phyloP scores from a whole-genome alignment of 768 basidiomycete species.

The Leccinum aurantiacum region DNA sequence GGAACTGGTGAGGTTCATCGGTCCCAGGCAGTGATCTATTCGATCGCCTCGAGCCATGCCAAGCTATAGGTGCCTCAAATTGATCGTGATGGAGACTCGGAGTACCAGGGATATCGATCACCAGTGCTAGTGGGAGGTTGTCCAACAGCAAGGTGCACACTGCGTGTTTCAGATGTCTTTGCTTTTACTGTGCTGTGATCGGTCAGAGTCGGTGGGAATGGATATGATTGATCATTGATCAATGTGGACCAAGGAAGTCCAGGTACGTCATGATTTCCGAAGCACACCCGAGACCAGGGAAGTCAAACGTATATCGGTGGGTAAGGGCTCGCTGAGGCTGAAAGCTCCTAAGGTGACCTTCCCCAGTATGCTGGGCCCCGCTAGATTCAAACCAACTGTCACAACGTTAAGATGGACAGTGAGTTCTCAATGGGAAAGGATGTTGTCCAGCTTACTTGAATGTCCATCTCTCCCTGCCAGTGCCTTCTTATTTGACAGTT shows the following conservation, averaged over 20 bases:
- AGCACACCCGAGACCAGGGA: background rate
- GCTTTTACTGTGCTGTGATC: background rate
- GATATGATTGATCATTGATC: no score
- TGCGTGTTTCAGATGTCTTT: background rate
- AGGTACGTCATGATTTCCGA: no score
- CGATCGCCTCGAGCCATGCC: background rate
- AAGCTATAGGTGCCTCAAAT: background rate
- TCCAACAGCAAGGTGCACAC: background rate
- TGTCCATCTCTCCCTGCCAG: no score
- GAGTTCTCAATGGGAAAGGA: background rate
- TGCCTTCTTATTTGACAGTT: no score
- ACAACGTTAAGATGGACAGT: background rate
- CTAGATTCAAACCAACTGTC: background rate
- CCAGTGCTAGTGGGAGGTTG: background rate
- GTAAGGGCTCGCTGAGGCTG: no score
- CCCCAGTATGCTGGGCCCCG: background rate
- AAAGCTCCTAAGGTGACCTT: background rate
- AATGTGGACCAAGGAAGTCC: no score
- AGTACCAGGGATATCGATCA: background rate
- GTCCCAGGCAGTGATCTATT: background rate
- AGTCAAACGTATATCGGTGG: background rate
- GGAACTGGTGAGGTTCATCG: background rate
- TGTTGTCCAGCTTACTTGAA: no score
- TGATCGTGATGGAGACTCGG: background rate
- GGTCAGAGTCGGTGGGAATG: no score